These are phyloP conservation scores for Arabidopsis hybrid DNA, from an alignment of 441 rosid species.

Conservation along the genomic window DNA sequence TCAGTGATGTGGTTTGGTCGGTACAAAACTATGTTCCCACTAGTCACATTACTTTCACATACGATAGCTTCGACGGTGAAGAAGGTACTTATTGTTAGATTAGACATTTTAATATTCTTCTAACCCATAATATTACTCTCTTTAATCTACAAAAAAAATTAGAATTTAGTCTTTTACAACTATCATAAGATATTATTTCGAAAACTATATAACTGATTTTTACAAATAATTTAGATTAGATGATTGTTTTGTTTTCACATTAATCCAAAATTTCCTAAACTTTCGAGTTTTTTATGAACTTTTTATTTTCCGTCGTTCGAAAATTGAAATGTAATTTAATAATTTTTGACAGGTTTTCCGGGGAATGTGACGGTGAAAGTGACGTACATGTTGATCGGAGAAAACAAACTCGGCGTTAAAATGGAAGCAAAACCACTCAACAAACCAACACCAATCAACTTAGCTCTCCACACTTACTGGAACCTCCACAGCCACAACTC, in stretches of 20 bases:
- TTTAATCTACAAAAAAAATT: too few species aligned
- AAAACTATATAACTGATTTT: too few species aligned
- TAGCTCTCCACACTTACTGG: slow-evolving; percentile 83
- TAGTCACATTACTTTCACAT: slow-evolving; percentile 64
- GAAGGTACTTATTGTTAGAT: slow-evolving; percentile 57
- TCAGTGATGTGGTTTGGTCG: slow-evolving; percentile 64
- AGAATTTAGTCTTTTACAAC: too few species aligned
- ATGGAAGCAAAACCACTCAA: slow-evolving; percentile 64
- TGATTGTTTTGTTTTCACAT: too few species aligned
- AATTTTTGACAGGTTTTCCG: slow-evolving; percentile 37
- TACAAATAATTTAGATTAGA: too few species aligned
- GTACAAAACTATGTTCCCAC: slow-evolving; percentile 47
- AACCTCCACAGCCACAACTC: slow-evolving; percentile 72
- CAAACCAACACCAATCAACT: slow-evolving; percentile 73
- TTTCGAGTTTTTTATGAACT: too few species aligned
- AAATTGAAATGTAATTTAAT: too few species aligned
- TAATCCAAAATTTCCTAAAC: too few species aligned
- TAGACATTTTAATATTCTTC: too few species aligned
- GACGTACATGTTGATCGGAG: slow-evolving; percentile 62
- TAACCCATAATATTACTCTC: too few species aligned
- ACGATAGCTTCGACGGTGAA: slow-evolving; percentile 67
- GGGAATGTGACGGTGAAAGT: slow-evolving; percentile 56
- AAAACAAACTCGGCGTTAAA: slow-evolving; percentile 58
- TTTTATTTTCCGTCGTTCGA: too few species aligned
- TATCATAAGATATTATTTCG: too few species aligned